Evolutionary conservation across 176 grass and related monocot species (phyloP), one percentile per base, ranked within the genome.

Genomic region (Carex scoparia): DNA sequence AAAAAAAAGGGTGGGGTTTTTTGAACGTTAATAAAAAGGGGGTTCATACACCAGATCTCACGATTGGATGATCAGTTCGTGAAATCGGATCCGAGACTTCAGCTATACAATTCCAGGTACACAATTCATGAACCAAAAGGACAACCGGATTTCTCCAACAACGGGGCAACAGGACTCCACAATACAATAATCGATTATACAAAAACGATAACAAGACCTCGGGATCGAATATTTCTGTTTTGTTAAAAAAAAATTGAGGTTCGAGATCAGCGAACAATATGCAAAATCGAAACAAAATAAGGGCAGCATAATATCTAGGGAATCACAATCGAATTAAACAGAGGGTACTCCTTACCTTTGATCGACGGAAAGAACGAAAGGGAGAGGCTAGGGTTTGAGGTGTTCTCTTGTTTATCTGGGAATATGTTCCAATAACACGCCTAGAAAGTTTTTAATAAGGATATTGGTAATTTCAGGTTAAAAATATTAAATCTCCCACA

Each of bases 311-410:
- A 75, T 28, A 74, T 8, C 71, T 30, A 31, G 46, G 48, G 42
- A 54, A 30, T 30, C 19, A 13, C 38, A 53, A 28, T 27, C 18
- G 23, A 53, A 75, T n/a, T 75, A 28, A 55, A 37, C 65, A 1
- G 68, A 71, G 15, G 3, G 46, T 55, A 77, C 1, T 77, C 27
- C 48, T 51, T 77, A 77, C 72, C 72, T 77, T 76, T 6, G 72
- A 76, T 76, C 72, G 72, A 76, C 72, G 46, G 48, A 55, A 48
- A 44, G 23, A 77, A 48, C 35, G 65, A 38, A 28, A 11, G 11
- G 32, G 65, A 44, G 23, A 75, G n/a, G 71, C 71, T 75, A 75
- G 71, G 71, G 46, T 54, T 75, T 54, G 42, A 75, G n/a, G 40
- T 53, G 7, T 71, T 55, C 72, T 55, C 23, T 23, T 31, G 72